These are phyloP conservation scores for Trifolium fragiferum DNA, from an alignment of 306 rosid species.

Conservation along the genomic window DNA sequence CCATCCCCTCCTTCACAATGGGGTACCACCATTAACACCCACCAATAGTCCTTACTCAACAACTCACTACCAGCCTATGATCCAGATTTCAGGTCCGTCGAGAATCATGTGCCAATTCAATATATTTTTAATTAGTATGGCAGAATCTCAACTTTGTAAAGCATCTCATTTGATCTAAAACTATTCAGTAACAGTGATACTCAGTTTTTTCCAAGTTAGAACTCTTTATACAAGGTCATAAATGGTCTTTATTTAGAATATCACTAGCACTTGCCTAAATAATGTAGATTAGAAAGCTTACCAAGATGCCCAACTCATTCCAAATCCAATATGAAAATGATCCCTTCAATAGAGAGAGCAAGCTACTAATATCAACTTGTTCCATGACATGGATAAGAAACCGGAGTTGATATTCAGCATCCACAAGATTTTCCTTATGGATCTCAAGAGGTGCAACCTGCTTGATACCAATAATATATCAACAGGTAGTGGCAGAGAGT, in stretches of 20 bases:
- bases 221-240: neutral
- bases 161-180: neutral
- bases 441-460: constrained; percentile 90
- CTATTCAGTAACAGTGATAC: constrained; percentile 10
- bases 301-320: constrained; percentile 82
- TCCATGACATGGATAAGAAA: constrained; percentile 70
- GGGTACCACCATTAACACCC: too few relatives aligned
- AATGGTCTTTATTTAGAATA: constrained; percentile 18
- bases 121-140: too few relatives aligned
- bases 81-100: too few relatives aligned
- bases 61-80: too few relatives aligned
- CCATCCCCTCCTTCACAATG: too few relatives aligned
- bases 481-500: constrained; percentile 27
- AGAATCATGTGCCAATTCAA: too few relatives aligned
- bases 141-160: neutral
- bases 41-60: too few relatives aligned
- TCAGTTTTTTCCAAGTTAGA: neutral
- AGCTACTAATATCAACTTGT: constrained; percentile 59
- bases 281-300: constrained; percentile 49
- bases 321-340: constrained; percentile 87
- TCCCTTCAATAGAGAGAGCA: constrained; percentile 76
- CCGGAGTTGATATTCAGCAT: constrained; percentile 87
- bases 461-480: constrained; percentile 35
- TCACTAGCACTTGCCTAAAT: constrained; percentile 15
- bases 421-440: constrained; percentile 68